These are phyloP conservation scores for Heritiera fomes DNA, from an alignment of 345 rosid species.

Conservation along the genomic window DNA sequence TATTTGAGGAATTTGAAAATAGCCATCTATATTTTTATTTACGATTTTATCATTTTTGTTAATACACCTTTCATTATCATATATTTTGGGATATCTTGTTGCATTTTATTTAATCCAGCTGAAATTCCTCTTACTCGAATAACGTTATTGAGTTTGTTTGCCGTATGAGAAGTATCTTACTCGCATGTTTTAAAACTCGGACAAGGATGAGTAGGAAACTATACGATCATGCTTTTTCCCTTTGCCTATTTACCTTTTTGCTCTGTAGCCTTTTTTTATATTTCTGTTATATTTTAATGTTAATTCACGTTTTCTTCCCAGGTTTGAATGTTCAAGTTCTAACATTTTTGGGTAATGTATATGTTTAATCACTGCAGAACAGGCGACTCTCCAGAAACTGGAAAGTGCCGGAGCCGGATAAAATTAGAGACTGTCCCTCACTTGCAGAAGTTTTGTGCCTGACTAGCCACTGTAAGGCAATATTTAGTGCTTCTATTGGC, in stretches of 20 bases:
- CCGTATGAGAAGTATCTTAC: not conserved
- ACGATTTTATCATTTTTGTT: not conserved
- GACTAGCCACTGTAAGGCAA: slow-evolving; percentile 32
- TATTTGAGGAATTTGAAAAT: not conserved
- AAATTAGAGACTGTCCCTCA: slow-evolving; percentile 31
- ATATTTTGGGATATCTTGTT: not conserved
- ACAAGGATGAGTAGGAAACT: not conserved
- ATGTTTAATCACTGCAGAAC: slow-evolving; percentile 21
- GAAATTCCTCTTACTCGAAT: not conserved
- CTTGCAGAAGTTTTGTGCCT: slow-evolving; percentile 41
- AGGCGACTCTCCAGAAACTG: slow-evolving; percentile 47
- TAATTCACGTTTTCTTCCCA: not conserved
- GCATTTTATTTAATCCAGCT: not conserved
- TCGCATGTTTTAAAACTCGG: no score
- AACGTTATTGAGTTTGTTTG: not conserved
- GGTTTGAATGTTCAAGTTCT: not conserved
- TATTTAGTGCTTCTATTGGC: slow-evolving; percentile 44
- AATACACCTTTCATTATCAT: not conserved
- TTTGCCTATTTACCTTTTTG: no score
- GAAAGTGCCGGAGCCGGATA: slow-evolving; percentile 46
- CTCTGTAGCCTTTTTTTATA: not conserved
- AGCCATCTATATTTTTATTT: not conserved
- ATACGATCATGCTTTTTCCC: not conserved
- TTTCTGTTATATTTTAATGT: not conserved
- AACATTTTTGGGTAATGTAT: slow-evolving; percentile 2